Base-by-base conservation (phyloP, 2,329 filamentous ascomycete genomes). In the Trichoderma breve region DNA sequence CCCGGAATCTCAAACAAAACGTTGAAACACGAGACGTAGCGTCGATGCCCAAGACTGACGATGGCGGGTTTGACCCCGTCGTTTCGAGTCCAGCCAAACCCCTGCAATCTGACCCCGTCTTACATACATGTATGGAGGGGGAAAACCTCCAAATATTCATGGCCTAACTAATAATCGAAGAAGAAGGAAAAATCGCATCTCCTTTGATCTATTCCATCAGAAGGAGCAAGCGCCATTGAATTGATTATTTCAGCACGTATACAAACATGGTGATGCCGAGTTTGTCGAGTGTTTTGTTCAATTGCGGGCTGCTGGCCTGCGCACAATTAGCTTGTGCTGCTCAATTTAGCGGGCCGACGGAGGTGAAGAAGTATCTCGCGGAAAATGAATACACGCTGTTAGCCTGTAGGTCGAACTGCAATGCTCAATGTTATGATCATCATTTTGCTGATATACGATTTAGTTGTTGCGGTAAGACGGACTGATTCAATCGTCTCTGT, bases 391-490 rank as follows among this genome's bases (percentile, higher is more conserved):
- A 75, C 32, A 77, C 76, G 0, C 73, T 82, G 2, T 75, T 80
- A 39, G 80, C 80, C 15, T 82, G 80, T 81, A 74, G 76, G 81
- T 77, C 7, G 18, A 58, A 18, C 4, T 6, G 11, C 18, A 7
- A 7, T 6, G 8, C 15, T 12, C n/a, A 11, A 6, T 6, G 0
- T 9, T 1, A 15, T 14, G 15, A 21, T 51, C 15, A 21, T 7
- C 1, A 5, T 14, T 5, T 28, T 34, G 21, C 64, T 67, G 2
- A 67, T 57, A 21, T 21, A 21, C 18, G 21, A 15, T 18, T 30
- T 58, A 75, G 74, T 74, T 61, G 72, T 75, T 51, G 72, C 66
- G 30, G 74, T 75, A 62, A 71, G 74, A 63, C 11, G 47, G 8
- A 8, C 21, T 7, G 6, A 15, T 28, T 4, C 0, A 1, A 32